Base-by-base conservation (phyloP, 768 basidiomycete genomes). In the Chalciporus piperatus region DNA sequence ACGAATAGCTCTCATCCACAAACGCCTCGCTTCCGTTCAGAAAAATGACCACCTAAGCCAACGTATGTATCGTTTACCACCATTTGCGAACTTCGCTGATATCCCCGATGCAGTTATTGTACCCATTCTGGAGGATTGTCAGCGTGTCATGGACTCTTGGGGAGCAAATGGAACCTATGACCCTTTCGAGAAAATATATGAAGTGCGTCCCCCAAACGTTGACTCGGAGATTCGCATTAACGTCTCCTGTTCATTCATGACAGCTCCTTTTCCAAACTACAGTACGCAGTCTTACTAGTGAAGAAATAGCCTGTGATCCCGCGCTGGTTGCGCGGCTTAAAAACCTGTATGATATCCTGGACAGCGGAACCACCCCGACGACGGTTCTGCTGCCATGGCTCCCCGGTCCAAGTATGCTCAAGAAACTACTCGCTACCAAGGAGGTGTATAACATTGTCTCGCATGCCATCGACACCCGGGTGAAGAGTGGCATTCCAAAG, bases 301-400 rank as follows among this genome's bases (percentile, higher is more conserved):
- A 76, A 39, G 89, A 90, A 65, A 83, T 90, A 41, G 82, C 88
- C 16, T 78, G 86, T 57, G 81, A 89, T 60, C 72, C 82, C 33
- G 74, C 61, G 20, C 69, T 79, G 47, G 89, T 89, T 56, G 70
- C 74, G 40, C 82, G 80, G 19, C 76, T 90, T 52, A 83, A 82
- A 63, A 63, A 63, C 45, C 70, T 89, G 45, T 89, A 89, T 59
- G 85, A 89, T 60, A 73, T 69, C 32, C 74, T 91, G 48, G 89
- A 91, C 59, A 71, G 70, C 16, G 82, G 83, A 41, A 89, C 85
- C 3, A 89, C 88, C 0, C 85, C 87, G 1, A 77, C 83, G 2
- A 85, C 84, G 3, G 76, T 91, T 49, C 76, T 91, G 14, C 68
- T 88, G 27, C 88, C 88, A 33, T 90, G 88, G 88, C 70, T 90